These are phyloP conservation scores for Trichoderma koningii DNA, from an alignment of 2,329 filamentous ascomycete genomes.

Conservation along the genomic window DNA sequence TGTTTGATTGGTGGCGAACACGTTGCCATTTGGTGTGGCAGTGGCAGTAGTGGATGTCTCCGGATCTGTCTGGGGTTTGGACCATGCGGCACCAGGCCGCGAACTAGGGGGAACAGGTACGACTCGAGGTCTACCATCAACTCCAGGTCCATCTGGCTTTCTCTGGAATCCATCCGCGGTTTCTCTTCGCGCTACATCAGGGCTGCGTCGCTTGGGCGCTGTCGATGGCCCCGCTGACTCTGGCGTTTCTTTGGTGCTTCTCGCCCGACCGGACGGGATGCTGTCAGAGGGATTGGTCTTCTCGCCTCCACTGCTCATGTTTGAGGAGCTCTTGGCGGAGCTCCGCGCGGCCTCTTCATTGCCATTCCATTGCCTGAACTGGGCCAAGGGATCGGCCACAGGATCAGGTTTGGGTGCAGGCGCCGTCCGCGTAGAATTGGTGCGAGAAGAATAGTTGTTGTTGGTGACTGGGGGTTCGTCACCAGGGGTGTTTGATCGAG, in stretches of 20 bases:
- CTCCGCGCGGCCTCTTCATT: constrained; percentile 45
- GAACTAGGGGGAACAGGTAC: constrained; percentile 20
- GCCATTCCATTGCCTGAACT: constrained; percentile 44
- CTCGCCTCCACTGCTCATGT: constrained; percentile 58
- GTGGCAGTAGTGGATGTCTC: not conserved
- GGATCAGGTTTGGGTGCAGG: constrained; percentile 42
- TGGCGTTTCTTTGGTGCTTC: constrained; percentile 44
- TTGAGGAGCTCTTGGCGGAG: constrained; percentile 59
- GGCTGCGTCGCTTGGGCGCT: constrained; percentile 36
- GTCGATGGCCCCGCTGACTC: constrained; percentile 32
- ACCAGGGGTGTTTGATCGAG: constrained; percentile 49
- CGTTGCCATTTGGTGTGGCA: constrained; percentile 1
- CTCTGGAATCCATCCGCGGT: constrained; percentile 13
- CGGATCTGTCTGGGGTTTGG: constrained; percentile 26
- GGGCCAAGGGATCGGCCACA: constrained; percentile 51
- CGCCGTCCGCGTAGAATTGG: constrained; percentile 34
- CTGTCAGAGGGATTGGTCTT: constrained; percentile 60
- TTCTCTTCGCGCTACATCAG: constrained; percentile 37
- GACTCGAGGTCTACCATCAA: not conserved
- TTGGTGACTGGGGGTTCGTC: constrained; percentile 56
- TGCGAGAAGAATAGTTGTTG: constrained; percentile 53
- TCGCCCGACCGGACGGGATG: constrained; percentile 46
- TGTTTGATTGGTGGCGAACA: not conserved
- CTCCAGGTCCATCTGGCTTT: not conserved
- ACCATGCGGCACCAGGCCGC: constrained; percentile 7